A percentile compares a stretch with the other conserved stretches of the same genome.
These are phyloP conservation scores for Colletotrichum costaricense DNA, from an alignment of 2,329 filamentous ascomycete genomes.

Conservation along the genomic window DNA sequence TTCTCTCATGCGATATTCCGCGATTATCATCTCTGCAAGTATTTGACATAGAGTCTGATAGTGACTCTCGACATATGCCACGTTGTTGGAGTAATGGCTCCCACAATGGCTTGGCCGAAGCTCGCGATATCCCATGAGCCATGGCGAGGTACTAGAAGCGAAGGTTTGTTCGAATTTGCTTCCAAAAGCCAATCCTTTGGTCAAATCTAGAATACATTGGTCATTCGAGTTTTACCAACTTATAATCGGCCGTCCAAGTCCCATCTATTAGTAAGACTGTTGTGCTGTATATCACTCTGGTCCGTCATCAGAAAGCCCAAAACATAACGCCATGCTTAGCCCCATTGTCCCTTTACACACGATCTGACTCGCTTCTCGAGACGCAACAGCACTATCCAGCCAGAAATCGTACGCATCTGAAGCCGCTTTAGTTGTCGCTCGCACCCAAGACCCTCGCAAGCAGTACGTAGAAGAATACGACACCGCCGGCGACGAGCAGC, in stretches of 20 bases:
- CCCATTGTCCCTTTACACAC: conserved; percentile 26
- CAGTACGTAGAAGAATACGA: conserved; percentile 85
- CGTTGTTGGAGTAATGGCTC: neutral
- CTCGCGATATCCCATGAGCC: neutral
- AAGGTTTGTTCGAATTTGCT: neutral
- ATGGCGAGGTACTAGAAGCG: neutral
- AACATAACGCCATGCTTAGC: conserved; percentile 35
- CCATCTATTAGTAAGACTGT: conserved; percentile 30
- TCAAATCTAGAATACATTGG: conserved; percentile 27
- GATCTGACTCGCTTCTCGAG: conserved; percentile 5
- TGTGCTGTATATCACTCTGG: conserved; percentile 22
- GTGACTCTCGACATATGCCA: neutral
- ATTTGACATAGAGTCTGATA: too few relatives aligned
- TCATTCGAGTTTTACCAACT: conserved; percentile 24
- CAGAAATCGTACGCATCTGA: neutral
- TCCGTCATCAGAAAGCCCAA: conserved; percentile 27
- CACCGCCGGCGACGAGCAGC: conserved; percentile 74
- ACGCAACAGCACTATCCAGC: neutral
- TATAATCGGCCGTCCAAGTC: conserved; percentile 16
- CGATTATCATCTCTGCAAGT: neutral
- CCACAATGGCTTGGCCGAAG: neutral
- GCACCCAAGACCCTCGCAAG: conserved; percentile 78
- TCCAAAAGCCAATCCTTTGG: neutral
- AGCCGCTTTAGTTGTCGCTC: conserved; percentile 43
- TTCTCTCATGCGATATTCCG: neutral